These are phyloP conservation scores for Lactifluus echinatus DNA, from an alignment of 768 basidiomycete genomes.

Conservation along the genomic window DNA sequence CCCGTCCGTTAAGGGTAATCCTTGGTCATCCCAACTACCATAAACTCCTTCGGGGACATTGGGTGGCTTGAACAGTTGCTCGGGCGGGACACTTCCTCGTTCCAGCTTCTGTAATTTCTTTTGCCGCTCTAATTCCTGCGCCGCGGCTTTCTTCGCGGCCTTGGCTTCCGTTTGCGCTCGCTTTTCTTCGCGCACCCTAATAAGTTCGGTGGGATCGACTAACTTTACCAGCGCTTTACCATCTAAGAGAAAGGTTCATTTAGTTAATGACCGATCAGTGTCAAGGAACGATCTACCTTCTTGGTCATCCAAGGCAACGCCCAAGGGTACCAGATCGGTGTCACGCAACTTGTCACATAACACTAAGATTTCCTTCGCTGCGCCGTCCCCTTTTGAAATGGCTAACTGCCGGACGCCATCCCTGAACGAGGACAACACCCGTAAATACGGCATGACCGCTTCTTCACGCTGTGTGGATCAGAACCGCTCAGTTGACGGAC, in stretches of 20 bases:
- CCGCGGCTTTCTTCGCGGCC: conserved; percentile 67
- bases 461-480: conserved; percentile 58
- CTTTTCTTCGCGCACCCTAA: conserved; percentile 85
- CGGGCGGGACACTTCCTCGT: conserved; percentile 67
- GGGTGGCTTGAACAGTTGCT: conserved; percentile 79
- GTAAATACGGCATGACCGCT: conserved; percentile 81
- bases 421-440: conserved; percentile 79
- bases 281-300: conserved; percentile 48
- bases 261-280: conserved; percentile 2
- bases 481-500: conserved; percentile 5
- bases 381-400: conserved; percentile 55
- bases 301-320: conserved; percentile 94
- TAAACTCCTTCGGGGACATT: conserved; percentile 66
- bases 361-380: conserved; percentile 71
- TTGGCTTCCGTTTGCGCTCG: conserved; percentile 65
- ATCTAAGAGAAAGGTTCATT: conserved; percentile 39
- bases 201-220: conserved; percentile 71
- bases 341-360: conserved; percentile 89
- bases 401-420: conserved; percentile 81
- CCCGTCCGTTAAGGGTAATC: conserved; percentile 77
- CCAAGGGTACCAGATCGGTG: conserved; percentile 82
- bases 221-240: conserved; percentile 94
- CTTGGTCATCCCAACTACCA: conserved; percentile 74
- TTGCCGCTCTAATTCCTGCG: conserved; percentile 52
- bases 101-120: conserved; percentile 76